Evolutionary conservation across 306 rosid genomes (phyloP).

Genomic region (Trifolium fragiferum): DNA sequence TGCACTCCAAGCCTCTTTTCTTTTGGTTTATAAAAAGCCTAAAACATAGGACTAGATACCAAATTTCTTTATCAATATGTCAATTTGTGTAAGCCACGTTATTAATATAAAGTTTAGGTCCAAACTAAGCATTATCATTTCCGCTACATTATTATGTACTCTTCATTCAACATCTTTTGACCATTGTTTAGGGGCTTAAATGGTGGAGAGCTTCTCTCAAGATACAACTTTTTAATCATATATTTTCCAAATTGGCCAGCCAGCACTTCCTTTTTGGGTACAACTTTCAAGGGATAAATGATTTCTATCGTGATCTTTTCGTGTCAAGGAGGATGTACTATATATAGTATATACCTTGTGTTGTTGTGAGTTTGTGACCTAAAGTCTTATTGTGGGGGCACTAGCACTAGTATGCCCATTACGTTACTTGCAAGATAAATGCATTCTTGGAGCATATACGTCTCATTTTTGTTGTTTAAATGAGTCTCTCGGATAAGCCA

Average conservation of each 20-base stretch:
- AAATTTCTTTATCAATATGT: conserved; percentile 33
- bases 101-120: conserved; percentile 41
- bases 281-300: conserved; percentile 41
- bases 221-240: conserved; percentile 38
- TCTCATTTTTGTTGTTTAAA: too few species aligned
- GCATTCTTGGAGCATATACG: background rate
- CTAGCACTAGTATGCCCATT: conserved; percentile 43
- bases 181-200: conserved; percentile 37
- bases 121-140: conserved; percentile 34
- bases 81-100: conserved; percentile 41
- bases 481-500: too few species aligned
- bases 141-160: conserved; percentile 17
- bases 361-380: conserved; percentile 22
- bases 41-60: conserved; percentile 35
- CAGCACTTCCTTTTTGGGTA: background rate
- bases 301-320: conserved; percentile 43
- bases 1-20: background rate
- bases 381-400: conserved; percentile 50
- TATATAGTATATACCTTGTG: conserved; percentile 1
- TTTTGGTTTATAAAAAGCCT: conserved; percentile 32
- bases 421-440: background rate
- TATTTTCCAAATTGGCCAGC: conserved; percentile 33
- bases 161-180: conserved; percentile 26
- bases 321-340: conserved; percentile 28
- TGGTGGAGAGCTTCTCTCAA: conserved; percentile 33